Evolutionary conservation across 352 stramenopile species (phyloP), one percentile per base, ranked within the genome.

Genomic region (Globisporangium heterothallicum): DNA sequence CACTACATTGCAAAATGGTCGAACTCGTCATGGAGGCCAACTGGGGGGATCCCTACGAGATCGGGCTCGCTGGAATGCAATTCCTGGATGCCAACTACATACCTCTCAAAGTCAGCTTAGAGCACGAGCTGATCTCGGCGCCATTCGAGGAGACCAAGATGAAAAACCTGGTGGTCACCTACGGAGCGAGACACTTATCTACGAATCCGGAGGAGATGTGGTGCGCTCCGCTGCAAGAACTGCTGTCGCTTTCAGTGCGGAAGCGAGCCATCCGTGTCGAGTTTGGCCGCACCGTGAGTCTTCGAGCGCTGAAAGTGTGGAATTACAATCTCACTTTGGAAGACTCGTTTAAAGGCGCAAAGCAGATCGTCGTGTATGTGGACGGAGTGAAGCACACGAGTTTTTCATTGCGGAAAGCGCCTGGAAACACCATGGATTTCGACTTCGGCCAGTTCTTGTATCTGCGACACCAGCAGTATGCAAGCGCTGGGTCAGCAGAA

Each of bases 381-480:
- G 78, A 91, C 45, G 71, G 72, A 18, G 53, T 54, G 1, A 65
- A 66, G 1, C 64, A 75, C 51, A 66, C 58, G 24, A 70, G 68
- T 18, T 80, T 74, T 30, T 84, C 86, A 16, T 60, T 95, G 9
- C 73, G 87, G 8, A 94, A 96, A 38, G 84, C 86, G 0, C 79
- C 82, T 6, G 83, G 82, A 4, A 81, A 86, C 63, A 59, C 74
- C 44, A 87, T 69, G 53, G 69, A 83, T 25, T 92, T 94, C 42
- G 85, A 95, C 54, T 95, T 92, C 59, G 78, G 79, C 1, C 85
- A 95, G 59, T 85, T 88, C 40, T 53, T 95, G 30, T 74, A 86
- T 49, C 53, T 87, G 12, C 66, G 50, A 13, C 62, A 18, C 57
- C 59, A 50, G 3, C 38, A 49, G 6, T 59, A 58, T 10, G 29